phyloP scores from a whole-genome alignment of 2,329 filamentous ascomycete genomes.

The Orbilia brochopaga region DNA sequence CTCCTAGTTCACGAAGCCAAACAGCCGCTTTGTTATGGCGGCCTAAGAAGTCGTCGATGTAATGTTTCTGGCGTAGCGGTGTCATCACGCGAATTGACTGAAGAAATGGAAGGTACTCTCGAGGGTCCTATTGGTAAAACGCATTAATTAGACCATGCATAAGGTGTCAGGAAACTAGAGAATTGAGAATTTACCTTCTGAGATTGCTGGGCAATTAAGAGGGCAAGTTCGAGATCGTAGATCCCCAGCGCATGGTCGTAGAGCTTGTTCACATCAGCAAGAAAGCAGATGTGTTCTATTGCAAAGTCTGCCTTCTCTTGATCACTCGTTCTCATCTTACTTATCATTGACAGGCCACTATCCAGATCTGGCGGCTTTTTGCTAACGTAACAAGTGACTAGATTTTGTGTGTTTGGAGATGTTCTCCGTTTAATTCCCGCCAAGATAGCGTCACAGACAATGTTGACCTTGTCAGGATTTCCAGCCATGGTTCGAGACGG shows the following conservation, averaged over 20 bases:
- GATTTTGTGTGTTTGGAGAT: conserved; percentile 78
- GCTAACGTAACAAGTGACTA: conserved; percentile 92
- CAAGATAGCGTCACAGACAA: conserved; percentile 84
- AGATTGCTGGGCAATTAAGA: conserved; percentile 91
- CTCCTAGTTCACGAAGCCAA: conserved; percentile 71
- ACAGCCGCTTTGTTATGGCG: conserved; percentile 76
- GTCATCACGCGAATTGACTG: conserved; percentile 80
- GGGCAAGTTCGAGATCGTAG: conserved; percentile 86
- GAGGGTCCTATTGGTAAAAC: conserved; percentile 67
- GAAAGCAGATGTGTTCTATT: conserved; percentile 95
- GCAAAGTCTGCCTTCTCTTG: conserved; percentile 80
- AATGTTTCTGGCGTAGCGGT: conserved; percentile 73
- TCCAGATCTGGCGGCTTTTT: conserved; percentile 89
- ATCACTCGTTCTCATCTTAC: conserved; percentile 71
- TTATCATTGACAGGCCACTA: conserved; percentile 79
- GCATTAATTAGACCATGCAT: background rate
- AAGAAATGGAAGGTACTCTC: conserved; percentile 94
- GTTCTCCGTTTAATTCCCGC: conserved; percentile 67
- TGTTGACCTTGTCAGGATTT: conserved; percentile 73
- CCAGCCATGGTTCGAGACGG: conserved; percentile 21
- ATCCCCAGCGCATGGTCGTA: conserved; percentile 89
- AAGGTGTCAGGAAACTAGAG: background rate
- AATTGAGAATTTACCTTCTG: conserved; percentile 68
- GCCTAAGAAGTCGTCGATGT: conserved; percentile 85
- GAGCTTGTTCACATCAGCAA: conserved; percentile 88